These are phyloP conservation scores for Diversispora epigaea DNA, from an alignment of 192 early-diverging fungal species.

Conservation along the genomic window DNA sequence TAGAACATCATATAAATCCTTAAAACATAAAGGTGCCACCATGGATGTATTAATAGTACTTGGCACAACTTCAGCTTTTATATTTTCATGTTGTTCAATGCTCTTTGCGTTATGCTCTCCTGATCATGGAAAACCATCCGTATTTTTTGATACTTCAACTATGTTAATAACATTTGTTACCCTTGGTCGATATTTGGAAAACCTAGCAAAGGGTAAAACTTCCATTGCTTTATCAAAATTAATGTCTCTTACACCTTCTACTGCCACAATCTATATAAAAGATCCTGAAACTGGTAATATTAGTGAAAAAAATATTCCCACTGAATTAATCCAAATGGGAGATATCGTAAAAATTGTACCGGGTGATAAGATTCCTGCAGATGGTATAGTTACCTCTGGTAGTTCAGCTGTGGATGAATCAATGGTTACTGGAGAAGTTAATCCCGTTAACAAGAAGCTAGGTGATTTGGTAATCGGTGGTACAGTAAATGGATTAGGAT, in stretches of 20 bases:
- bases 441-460: constrained; percentile 68
- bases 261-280: constrained; percentile 57
- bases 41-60: constrained; percentile 95
- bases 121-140: constrained; percentile 60
- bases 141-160: constrained; percentile 92
- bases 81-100: constrained; percentile 79
- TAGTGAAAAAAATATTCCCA: constrained; percentile 64
- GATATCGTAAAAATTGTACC: constrained; percentile 86
- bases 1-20: constrained; percentile 69
- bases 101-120: constrained; percentile 55
- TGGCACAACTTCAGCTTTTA: constrained; percentile 83
- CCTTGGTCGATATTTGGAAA: constrained; percentile 91
- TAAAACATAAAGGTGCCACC: constrained; percentile 81
- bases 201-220: constrained; percentile 92
- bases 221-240: constrained; percentile 86
- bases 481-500: constrained; percentile 88
- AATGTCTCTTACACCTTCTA: constrained; percentile 80
- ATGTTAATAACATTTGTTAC: constrained; percentile 93
- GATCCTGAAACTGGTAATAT: constrained; percentile 51
- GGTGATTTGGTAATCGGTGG: constrained; percentile 84
- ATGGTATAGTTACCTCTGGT: constrained; percentile 78
- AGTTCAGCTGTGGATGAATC: constrained; percentile 86
- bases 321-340: constrained; percentile 81
- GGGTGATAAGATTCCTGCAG: constrained; percentile 90
- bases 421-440: constrained; percentile 90